Base-by-base conservation (phyloP, 352 stramenopile species). In the Phytopythium cucurbitacearum region DNA sequence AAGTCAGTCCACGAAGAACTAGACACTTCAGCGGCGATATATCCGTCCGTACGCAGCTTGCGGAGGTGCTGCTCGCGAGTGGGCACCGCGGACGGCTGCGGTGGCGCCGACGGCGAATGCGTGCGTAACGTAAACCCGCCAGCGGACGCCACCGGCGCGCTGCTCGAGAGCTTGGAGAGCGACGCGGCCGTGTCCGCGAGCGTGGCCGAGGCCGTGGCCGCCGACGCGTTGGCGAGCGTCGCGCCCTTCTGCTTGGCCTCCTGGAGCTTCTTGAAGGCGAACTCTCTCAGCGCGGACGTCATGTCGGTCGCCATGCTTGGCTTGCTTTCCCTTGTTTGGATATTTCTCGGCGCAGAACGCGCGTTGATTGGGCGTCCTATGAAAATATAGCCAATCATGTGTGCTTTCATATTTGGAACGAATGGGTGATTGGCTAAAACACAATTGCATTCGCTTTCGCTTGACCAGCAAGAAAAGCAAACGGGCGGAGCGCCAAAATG, bases 181-280 rank as follows among this genome's bases (percentile, higher is more conserved):
- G 63, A 76, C 1, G 73, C 68, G 5, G 54, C 54, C 40, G 56
- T 65, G 10, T 59, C 73, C 33, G 71, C 71, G 28, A 81, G 57
- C 12, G 67, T 67, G 12, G 59, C 65, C 7, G 72, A 71, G 9
- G 78, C 80, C 1, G 67, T 66, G 7, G 67, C 68, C 33, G 69
- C 69, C 11, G 68, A 76, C 11, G 66, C 75, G 5, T 68, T 73
- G 21, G 80, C 80, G 33, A 90, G 64, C 56, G 75, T 76, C 51
- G 76, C 70, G 46, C 80, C 76, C 35, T 71, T 74, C 51, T 87
- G 71, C 52, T 81, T 74, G 32, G 80, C 80, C 56, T 88, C 78
- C 39, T 73, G 71, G 15, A 91, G 66, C 69, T 88, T 91, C 65
- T 87, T 87, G 54, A 83, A 68, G 59, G 80, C 80, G 60, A 88